Evolutionary conservation across 805 yeast species (phyloP).

Genomic region (Starmerella khaoyaiensis): DNA sequence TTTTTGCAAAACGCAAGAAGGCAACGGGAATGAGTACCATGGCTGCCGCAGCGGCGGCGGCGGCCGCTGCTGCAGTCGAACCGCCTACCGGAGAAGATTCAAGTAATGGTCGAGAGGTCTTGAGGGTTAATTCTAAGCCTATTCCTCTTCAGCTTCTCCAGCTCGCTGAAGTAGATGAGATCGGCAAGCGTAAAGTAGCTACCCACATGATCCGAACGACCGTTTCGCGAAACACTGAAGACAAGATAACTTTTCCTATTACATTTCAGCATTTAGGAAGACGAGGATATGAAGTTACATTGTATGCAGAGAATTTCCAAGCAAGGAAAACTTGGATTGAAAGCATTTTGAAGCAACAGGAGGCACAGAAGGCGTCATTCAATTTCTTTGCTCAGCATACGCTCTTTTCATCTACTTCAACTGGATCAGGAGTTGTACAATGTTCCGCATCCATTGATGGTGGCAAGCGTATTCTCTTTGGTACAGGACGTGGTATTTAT

Average conservation of each 20-base stretch:
- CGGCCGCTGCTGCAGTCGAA: constrained; percentile 19
- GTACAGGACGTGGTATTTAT: constrained; percentile 85
- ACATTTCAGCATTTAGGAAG: constrained; percentile 40
- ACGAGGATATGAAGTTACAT: constrained; percentile 34
- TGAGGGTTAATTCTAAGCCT: constrained; percentile 81
- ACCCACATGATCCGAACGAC: constrained; percentile 21
- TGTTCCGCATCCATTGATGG: constrained; percentile 71
- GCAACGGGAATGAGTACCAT: constrained; percentile 43
- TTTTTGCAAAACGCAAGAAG: constrained; percentile 73
- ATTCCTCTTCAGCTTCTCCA: constrained; percentile 67
- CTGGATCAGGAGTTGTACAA: constrained; percentile 27
- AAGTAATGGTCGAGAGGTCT: constrained; percentile 50
- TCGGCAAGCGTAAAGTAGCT: constrained; percentile 31
- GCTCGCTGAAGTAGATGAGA: constrained; percentile 68
- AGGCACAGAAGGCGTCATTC: constrained; percentile 51
- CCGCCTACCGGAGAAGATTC: constrained; percentile 17
- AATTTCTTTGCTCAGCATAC: constrained; percentile 71
- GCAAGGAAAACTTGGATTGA: constrained; percentile 72
- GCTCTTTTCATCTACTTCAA: constrained; percentile 26
- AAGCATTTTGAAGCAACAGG: constrained; percentile 68
- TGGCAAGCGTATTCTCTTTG: constrained; percentile 78
- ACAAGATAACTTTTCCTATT: constrained; percentile 31
- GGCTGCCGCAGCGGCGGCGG: constrained; percentile 19
- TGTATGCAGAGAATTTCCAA: constrained; percentile 32
- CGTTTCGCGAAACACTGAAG: constrained; percentile 18